These are phyloP conservation scores for Fibroporia radiculosa DNA, from an alignment of 768 basidiomycete genomes.

Conservation along the genomic window DNA sequence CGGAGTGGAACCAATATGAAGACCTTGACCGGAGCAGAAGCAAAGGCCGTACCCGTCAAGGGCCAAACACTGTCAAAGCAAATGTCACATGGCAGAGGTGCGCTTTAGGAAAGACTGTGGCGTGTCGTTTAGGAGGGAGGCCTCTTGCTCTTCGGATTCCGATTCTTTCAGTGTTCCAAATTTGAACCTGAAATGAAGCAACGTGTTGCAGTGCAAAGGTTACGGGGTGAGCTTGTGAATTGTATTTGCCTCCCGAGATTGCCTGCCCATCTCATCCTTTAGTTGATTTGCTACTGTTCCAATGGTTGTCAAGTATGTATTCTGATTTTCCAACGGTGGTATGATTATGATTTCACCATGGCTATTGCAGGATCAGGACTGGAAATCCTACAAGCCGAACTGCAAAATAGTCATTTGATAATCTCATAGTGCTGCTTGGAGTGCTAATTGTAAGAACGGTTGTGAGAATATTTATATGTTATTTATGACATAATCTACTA, in stretches of 20 bases:
- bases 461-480: too few relatives aligned
- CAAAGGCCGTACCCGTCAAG: conserved; percentile 4
- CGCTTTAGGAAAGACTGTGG: too few relatives aligned
- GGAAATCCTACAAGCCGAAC: conserved; percentile 25
- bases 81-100: too few relatives aligned
- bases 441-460: too few relatives aligned
- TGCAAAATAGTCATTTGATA: too few relatives aligned
- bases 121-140: too few relatives aligned
- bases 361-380: conserved; percentile 16
- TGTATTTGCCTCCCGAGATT: neutral
- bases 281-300: conserved; percentile 23
- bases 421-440: too few relatives aligned
- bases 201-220: conserved; percentile 19
- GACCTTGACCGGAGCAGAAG: neutral
- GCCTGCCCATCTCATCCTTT: neutral
- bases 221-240: conserved; percentile 21
- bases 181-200: conserved; percentile 10
- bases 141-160: too few relatives aligned
- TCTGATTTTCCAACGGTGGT: neutral
- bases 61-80: conserved; percentile 11
- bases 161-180: conserved; percentile 20
- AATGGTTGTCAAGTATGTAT: conserved; percentile 17
- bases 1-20: conserved; percentile 4
- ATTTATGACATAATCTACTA: too few relatives aligned
- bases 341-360: too few relatives aligned